Percentiles rank a stretch among this genome's conserved stretches.
phyloP scores from a whole-genome alignment of 1,139 yeast genomes.

The Yamadazyma atlantica region DNA sequence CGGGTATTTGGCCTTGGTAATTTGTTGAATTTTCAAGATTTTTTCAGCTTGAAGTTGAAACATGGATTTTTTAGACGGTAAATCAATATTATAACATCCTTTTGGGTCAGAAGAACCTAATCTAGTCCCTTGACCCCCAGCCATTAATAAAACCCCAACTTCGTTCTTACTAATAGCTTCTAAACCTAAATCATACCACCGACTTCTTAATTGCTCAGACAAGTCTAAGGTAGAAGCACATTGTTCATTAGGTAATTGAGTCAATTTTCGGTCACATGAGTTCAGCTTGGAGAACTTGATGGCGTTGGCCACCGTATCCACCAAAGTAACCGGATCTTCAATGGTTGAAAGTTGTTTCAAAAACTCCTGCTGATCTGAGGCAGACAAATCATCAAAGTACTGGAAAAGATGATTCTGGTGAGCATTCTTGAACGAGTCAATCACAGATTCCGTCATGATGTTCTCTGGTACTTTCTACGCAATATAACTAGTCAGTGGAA shows the following conservation, averaged over 20 bases:
- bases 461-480: too few species aligned
- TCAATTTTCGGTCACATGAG: slow-evolving; percentile 33
- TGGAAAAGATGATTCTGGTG: slow-evolving; percentile 43
- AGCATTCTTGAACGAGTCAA: slow-evolving; percentile 52
- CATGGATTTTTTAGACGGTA: slow-evolving; percentile 80
- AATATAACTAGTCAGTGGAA: too few species aligned
- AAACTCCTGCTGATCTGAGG: slow-evolving; percentile 29
- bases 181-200: slow-evolving; percentile 64
- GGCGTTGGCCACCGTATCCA: slow-evolving; percentile 49
- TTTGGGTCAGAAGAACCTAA: slow-evolving; percentile 88
- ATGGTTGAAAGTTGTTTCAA: slow-evolving; percentile 39
- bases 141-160: slow-evolving; percentile 89
- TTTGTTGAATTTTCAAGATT: slow-evolving; percentile 58
- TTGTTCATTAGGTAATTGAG: slow-evolving; percentile 51
- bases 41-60: slow-evolving; percentile 95
- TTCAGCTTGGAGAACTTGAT: slow-evolving; percentile 39
- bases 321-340: slow-evolving; percentile 41
- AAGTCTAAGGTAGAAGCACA: slow-evolving; percentile 51
- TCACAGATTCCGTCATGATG: slow-evolving; percentile 23
- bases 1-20: slow-evolving; percentile 44
- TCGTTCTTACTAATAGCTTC: slow-evolving; percentile 66
- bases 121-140: slow-evolving; percentile 98
- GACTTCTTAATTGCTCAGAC: slow-evolving; percentile 22
- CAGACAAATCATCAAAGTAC: slow-evolving; percentile 36
- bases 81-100: slow-evolving; percentile 86